Percentiles rank a stretch among this genome's conserved stretches.
Conservation (phyloP, 352 stramenopile genomes). For the Globisporangium rhizosaccharum region DNA sequence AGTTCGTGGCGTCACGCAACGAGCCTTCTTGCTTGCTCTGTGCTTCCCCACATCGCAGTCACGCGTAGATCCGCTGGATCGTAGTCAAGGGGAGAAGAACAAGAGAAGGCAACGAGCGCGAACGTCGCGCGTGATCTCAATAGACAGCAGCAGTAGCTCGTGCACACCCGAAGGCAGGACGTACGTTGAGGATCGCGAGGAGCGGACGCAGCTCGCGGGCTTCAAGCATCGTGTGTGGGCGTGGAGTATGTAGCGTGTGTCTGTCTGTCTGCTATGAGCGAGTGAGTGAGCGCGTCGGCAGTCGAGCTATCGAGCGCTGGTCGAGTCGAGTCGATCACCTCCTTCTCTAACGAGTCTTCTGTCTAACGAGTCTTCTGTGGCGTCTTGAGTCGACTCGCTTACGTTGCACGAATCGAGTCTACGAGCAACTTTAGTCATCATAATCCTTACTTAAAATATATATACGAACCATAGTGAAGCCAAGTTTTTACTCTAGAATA, state of each 20-base stretch:
- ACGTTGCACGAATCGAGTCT: no score
- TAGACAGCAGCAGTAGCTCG: neutral
- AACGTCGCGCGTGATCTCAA: neutral
- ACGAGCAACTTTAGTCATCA: no score
- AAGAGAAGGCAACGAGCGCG: no score
- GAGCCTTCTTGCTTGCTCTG: no score
- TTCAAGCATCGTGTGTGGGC: constrained; percentile 53
- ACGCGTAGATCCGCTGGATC: no score
- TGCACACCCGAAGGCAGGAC: constrained; percentile 9
- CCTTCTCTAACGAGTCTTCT: constrained; percentile 8
- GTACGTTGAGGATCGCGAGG: constrained; percentile 79
- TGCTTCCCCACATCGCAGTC: no score
- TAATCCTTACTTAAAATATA: no score
- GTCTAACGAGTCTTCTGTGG: constrained; percentile 15
- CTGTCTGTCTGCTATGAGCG: no score
- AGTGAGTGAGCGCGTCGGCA: neutral
- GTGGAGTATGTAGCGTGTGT: neutral
- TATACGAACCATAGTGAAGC: no score
- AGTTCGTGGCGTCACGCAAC: neutral
- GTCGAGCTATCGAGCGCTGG: neutral
- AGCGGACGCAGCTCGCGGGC: constrained; percentile 76
- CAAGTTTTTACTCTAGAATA: no score
- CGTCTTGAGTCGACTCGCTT: neutral
- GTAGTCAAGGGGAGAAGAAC: no score
- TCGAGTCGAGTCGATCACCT: no score